Evolutionary conservation across 2,329 filamentous ascomycete species (phyloP).

Genomic region (Bertia moriformis): DNA sequence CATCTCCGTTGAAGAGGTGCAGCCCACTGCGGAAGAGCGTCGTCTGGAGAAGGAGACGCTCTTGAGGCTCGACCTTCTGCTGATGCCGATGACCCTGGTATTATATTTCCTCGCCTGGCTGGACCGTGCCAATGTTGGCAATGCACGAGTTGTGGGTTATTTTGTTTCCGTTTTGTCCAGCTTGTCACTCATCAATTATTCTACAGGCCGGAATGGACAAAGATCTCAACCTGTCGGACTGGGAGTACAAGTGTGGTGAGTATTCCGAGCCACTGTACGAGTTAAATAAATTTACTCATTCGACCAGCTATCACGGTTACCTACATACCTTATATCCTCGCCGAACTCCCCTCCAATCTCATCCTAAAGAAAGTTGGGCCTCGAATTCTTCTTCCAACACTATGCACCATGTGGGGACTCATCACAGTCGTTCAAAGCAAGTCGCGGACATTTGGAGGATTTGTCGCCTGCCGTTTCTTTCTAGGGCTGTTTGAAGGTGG

Average conservation of each 20-base stretch:
- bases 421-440: constrained; percentile 6
- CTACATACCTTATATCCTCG: constrained; percentile 27
- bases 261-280: too few species aligned
- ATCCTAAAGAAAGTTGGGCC: constrained; percentile 23
- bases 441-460: neutral
- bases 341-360: constrained; percentile 29
- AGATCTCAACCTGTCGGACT: neutral
- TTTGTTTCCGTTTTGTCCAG: too few species aligned
- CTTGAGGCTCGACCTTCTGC: neutral
- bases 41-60: too few species aligned
- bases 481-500: constrained; percentile 20
- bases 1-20: too few species aligned
- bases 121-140: neutral
- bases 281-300: too few species aligned
- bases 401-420: constrained; percentile 24
- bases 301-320: neutral
- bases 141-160: neutral
- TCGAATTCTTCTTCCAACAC: constrained; percentile 19
- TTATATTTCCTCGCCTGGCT: neutral
- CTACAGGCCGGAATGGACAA: neutral
- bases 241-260: neutral
- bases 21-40: too few species aligned
- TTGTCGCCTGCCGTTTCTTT: constrained; percentile 16
- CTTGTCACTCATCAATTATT: neutral
- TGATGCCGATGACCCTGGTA: neutral